Conservation (phyloP, 2,329 filamentous ascomycete species). For the Epichloe gansuensis region DNA sequence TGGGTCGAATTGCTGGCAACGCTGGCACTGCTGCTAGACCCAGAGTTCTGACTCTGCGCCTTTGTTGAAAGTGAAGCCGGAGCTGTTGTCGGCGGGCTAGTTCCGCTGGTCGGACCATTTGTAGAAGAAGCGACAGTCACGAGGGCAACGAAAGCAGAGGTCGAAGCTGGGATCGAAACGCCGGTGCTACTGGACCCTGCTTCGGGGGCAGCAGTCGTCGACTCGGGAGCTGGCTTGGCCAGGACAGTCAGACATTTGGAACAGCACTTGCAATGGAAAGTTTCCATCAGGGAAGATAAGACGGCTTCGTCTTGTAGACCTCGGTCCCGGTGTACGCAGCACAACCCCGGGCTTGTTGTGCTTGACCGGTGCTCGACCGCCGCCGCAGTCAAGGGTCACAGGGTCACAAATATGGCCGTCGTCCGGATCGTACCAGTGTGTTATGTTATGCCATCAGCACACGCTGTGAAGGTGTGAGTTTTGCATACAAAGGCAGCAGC, state of each 20-base stretch:
- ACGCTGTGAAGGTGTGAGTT: not conserved
- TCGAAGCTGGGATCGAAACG: not conserved
- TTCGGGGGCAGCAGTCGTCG: not conserved
- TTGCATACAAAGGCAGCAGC: not conserved
- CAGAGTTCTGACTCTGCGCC: not conserved
- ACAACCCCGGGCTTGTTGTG: constrained; percentile 34
- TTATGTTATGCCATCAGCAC: constrained; percentile 11
- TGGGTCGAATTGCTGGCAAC: not conserved
- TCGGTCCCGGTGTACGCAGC: constrained; percentile 27
- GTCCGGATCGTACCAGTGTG: constrained; percentile 30
- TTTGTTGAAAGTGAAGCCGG: not conserved
- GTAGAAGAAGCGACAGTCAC: not conserved
- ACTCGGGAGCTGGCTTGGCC: not conserved
- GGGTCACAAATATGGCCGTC: constrained; percentile 38
- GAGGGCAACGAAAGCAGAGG: not conserved
- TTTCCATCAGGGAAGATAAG: not conserved
- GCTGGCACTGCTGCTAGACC: not conserved
- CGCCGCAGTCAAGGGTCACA: constrained; percentile 42
- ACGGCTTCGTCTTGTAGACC: not conserved
- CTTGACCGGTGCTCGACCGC: constrained; percentile 38
- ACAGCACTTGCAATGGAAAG: not conserved
- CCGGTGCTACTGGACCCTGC: not conserved
- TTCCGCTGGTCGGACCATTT: not conserved
- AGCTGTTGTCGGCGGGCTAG: not conserved
- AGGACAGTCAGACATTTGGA: not conserved